Conservation (phyloP, 495 filamentous ascomycete species). For the Baudoinia panamericana region DNA sequence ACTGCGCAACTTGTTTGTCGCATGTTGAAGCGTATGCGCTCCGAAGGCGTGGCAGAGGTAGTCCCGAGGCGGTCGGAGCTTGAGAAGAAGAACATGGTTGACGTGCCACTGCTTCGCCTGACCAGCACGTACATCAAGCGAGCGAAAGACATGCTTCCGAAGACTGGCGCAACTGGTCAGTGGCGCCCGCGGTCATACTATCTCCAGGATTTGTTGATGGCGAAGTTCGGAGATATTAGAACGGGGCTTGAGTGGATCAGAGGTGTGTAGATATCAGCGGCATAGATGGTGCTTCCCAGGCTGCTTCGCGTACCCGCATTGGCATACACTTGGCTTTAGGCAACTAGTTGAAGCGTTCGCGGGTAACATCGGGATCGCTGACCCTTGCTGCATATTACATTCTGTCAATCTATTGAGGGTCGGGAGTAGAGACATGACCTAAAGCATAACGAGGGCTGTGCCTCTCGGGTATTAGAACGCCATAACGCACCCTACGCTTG, state of each 20-base stretch:
- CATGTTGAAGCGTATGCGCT: constrained; percentile 33
- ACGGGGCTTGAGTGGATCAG: constrained; percentile 23
- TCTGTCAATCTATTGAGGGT: too few species aligned
- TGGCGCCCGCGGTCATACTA: constrained; percentile 46
- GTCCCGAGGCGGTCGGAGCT: constrained; percentile 23
- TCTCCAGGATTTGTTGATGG: constrained; percentile 38
- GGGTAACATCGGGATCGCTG: too few species aligned
- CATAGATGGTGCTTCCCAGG: too few species aligned
- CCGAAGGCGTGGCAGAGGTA: constrained; percentile 28
- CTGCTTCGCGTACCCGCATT: too few species aligned
- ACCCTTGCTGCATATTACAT: too few species aligned
- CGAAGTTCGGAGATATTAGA: constrained; percentile 37
- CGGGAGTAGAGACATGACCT: too few species aligned
- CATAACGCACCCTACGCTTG: too few species aligned
- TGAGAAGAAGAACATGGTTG: constrained; percentile 24
- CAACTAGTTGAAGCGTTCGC: too few species aligned
- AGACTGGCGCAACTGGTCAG: constrained; percentile 36
- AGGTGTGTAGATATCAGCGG: too few species aligned
- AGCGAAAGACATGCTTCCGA: constrained; percentile 32
- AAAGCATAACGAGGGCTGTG: too few species aligned
- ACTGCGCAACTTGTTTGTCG: constrained; percentile 37
- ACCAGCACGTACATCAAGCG: constrained; percentile 40
- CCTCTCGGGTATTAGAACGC: too few species aligned
- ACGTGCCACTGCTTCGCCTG: constrained; percentile 33
- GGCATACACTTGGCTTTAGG: too few species aligned